These are phyloP conservation scores for Xylaria sp. DNA, from an alignment of 2,329 filamentous ascomycete genomes.

Conservation along the genomic window DNA sequence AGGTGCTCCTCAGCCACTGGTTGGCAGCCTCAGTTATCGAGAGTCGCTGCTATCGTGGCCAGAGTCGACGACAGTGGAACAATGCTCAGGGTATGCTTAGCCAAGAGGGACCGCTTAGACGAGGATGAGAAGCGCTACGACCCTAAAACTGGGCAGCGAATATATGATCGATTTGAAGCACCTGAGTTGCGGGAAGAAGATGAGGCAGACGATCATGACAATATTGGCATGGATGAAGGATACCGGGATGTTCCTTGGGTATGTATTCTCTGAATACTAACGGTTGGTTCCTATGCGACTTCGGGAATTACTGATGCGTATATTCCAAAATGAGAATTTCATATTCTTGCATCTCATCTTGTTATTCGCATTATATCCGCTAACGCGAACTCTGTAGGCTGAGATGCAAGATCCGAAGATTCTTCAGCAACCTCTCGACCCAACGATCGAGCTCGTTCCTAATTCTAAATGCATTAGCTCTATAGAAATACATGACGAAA, in stretches of 20 bases:
- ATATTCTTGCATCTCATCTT: neutral
- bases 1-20: slow-evolving; percentile 69
- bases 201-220: slow-evolving; percentile 63
- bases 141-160: slow-evolving; percentile 73
- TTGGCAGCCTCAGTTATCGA: slow-evolving; percentile 73
- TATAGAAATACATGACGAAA: slow-evolving; percentile 6
- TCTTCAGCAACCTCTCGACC: slow-evolving; percentile 57
- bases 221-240: slow-evolving; percentile 63
- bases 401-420: slow-evolving; percentile 77
- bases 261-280: slow-evolving; percentile 11
- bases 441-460: slow-evolving; percentile 18
- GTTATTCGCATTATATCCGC: neutral
- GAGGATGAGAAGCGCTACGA: slow-evolving; percentile 70
- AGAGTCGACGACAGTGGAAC: slow-evolving; percentile 62
- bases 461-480: slow-evolving; percentile 7
- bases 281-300: neutral
- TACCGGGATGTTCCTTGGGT: slow-evolving; percentile 67
- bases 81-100: slow-evolving; percentile 70
- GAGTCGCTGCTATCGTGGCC: slow-evolving; percentile 75
- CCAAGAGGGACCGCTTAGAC: slow-evolving; percentile 72
- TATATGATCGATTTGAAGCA: slow-evolving; percentile 83
- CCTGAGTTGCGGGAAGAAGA: slow-evolving; percentile 72
- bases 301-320: neutral
- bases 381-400: slow-evolving; percentile 36
- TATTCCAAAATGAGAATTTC: neutral